Evolutionary conservation across 2,329 filamentous ascomycete species (phyloP).

Genomic region (Cercospora zeina): DNA sequence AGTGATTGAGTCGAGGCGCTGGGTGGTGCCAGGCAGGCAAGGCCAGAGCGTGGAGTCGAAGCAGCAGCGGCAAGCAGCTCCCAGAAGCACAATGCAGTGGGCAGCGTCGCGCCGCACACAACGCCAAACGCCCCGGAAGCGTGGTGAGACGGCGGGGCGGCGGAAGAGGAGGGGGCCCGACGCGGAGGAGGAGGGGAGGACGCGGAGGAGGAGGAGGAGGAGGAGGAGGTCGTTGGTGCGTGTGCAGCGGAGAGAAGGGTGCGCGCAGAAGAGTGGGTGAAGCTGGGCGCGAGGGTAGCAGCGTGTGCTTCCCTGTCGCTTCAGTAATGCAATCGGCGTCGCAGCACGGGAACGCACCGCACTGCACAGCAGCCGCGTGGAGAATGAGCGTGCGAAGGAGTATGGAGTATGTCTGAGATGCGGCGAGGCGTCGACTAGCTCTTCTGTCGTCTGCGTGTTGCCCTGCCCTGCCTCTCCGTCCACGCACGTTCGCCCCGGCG

Average conservation of each 20-base stretch:
- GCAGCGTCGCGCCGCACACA: conserved; percentile 1
- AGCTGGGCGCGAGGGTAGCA: background rate
- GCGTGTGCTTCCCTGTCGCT: background rate
- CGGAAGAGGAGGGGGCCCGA: background rate
- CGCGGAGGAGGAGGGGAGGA: background rate
- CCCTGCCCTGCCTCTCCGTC: background rate
- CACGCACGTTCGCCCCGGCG: background rate
- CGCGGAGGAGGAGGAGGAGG: background rate
- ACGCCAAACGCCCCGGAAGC: conserved; percentile 9
- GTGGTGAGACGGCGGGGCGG: background rate
- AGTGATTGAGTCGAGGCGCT: conserved; percentile 8
- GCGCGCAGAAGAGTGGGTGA: background rate
- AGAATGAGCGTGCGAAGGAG: background rate
- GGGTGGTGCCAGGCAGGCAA: conserved; percentile 8
- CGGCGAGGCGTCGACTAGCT: background rate
- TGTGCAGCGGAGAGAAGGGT: background rate
- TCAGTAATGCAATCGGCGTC: background rate
- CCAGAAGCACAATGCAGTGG: background rate
- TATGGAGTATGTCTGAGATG: background rate
- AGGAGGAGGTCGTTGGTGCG: background rate
- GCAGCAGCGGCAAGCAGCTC: conserved; percentile 1
- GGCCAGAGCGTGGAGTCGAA: conserved; percentile 5
- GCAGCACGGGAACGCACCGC: background rate
- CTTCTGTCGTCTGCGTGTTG: background rate
- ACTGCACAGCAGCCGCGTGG: background rate